Evolutionary conservation across 192 early-diverging fungal genomes (phyloP), one percentile per base, ranked within the genome.

Genomic region (Glomus cerebriforme): DNA sequence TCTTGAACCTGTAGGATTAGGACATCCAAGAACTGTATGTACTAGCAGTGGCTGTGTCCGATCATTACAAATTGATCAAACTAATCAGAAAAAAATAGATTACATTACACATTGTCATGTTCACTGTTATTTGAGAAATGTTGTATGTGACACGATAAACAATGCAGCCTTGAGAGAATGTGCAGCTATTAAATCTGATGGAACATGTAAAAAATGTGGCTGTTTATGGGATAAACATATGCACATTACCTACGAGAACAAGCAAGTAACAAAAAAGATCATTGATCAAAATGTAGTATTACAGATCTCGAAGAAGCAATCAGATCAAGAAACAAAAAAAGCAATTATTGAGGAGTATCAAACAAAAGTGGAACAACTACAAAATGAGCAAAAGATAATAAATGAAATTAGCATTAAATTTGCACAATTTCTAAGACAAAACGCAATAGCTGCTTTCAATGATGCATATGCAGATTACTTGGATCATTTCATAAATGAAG

Each of bases 31-130:
- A 79, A 79, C 77, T 43, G 81, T 82, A 27, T 82, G 81, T 59
- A 82, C 81, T 31, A 79, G 77, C 64, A 4, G 12, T 6, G 7
- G 58, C 12, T 82, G 81, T 39, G 67, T 72, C 19, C 43, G 47
- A 19, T n/a, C 43, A 12, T 10, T 43, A 10, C 39, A 43, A 15
- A 58, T 59, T 27, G 72, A 29, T 6, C 3, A 27, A 58, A 47
- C 12, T 63, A 49, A 79, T 27, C 60, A n/a, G n/a, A 75, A 71
- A 22, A 82, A 80, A 68, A 54, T 73, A 19, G 60, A 73, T 74
- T 83, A 83, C 75, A 78, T 37, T 19, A 79, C 66, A 74, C 73
- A 83, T 58, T 83, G 82, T 45, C 82, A 83, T 79, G 7, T 1
- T 27, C 29, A 43, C 34, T 83, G 82, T 80, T 72, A 77, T 19